Evolutionary conservation across 106 monocot genomes (phyloP).

Genomic region (Dioscorea zingiberensis): DNA sequence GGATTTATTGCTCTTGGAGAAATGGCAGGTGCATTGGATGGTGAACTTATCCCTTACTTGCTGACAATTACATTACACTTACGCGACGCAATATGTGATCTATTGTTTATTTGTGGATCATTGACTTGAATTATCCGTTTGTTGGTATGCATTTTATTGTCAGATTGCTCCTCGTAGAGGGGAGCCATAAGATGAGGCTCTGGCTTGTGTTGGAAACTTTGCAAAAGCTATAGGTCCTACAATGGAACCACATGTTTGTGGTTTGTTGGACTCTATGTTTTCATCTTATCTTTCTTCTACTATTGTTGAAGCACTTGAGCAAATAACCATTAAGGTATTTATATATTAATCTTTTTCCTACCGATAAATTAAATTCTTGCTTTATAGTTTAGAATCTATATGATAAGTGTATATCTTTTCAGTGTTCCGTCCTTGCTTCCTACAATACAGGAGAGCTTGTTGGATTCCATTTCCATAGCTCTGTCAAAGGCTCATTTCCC

Average conservation of each 20-base stretch:
- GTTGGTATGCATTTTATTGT: constrained; percentile 1
- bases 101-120: background rate
- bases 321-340: constrained; percentile 68
- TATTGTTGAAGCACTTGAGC: constrained; percentile 77
- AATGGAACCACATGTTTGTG: constrained; percentile 89
- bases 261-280: constrained; percentile 83
- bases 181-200: constrained; percentile 82
- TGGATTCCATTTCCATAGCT: constrained; percentile 75
- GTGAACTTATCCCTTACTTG: constrained; percentile 83
- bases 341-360: constrained; percentile 8
- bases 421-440: constrained; percentile 86
- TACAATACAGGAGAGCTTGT: constrained; percentile 78
- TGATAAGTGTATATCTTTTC: constrained; percentile 11
- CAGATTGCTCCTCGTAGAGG: constrained; percentile 98
- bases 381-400: background rate
- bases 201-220: constrained; percentile 91
- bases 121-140: background rate
- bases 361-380: background rate
- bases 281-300: constrained; percentile 59
- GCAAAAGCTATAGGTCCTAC: constrained; percentile 78
- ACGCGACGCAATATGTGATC: constrained; percentile 78
- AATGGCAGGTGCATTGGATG: constrained; percentile 97
- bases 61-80: constrained; percentile 71
- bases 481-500: constrained; percentile 61
- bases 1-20: constrained; percentile 94